phyloP scores from a whole-genome alignment of 768 basidiomycete genomes.

The Suillus ampliporus region DNA sequence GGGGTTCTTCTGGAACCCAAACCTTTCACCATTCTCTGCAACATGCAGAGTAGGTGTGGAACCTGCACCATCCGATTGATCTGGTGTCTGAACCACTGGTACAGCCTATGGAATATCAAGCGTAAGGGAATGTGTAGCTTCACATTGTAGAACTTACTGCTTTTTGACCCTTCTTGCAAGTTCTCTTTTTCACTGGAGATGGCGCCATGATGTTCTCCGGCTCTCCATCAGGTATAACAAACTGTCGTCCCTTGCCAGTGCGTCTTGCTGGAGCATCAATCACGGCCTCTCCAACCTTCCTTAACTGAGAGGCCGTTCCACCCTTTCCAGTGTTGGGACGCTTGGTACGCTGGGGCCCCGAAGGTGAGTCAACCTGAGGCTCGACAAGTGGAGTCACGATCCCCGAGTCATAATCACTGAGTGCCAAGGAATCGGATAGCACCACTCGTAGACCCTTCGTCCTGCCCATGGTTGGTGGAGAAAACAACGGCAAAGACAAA shows the following conservation, averaged over 20 bases:
- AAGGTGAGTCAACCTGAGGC: neutral
- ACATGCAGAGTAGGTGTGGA: neutral
- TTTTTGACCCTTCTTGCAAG: neutral
- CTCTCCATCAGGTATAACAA: slow-evolving; percentile 4
- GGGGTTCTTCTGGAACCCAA: neutral
- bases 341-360: neutral
- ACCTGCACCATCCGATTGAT: neutral
- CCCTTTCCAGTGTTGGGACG: neutral
- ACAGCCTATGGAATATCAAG: neutral
- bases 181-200: neutral
- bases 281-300: neutral
- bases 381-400: neutral
- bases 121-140: neutral
- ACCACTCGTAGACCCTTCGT: neutral
- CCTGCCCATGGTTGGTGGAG: neutral
- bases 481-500: neutral
- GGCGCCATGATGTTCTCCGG: neutral
- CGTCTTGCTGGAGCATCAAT: neutral
- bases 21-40: neutral
- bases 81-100: neutral
- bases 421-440: neutral
- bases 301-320: neutral
- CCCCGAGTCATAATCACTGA: neutral
- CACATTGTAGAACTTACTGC: neutral
- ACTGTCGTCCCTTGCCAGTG: neutral